These are phyloP conservation scores for Lanmaoa pseudosensibilis DNA, from an alignment of 768 basidiomycete genomes.

Conservation along the genomic window DNA sequence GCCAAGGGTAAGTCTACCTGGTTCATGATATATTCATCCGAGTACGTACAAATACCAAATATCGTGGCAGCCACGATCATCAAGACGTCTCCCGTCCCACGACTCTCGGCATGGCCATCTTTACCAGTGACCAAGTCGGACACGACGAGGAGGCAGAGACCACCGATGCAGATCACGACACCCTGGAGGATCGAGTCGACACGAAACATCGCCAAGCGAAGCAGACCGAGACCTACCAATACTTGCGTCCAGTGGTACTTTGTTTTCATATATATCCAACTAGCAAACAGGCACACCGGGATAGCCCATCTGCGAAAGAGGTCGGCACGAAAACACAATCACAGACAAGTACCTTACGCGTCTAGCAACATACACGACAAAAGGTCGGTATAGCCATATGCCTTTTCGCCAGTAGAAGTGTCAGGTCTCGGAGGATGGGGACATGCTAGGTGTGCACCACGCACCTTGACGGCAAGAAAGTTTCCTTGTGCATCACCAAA, in stretches of 20 bases:
- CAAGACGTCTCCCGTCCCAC: slow-evolving; percentile 76
- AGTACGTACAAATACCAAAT: slow-evolving; percentile 74
- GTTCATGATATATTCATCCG: neutral
- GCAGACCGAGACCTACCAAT: slow-evolving; percentile 42
- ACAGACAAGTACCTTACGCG: slow-evolving; percentile 47
- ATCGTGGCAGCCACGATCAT: slow-evolving; percentile 85
- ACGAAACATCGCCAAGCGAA: neutral
- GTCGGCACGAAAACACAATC: neutral
- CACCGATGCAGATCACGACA: slow-evolving; percentile 65
- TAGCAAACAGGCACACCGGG: slow-evolving; percentile 78
- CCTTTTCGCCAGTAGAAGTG: slow-evolving; percentile 36
- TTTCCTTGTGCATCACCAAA: slow-evolving; percentile 83
- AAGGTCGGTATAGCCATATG: slow-evolving; percentile 81
- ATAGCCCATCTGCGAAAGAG: slow-evolving; percentile 69
- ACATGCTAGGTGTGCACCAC: neutral
- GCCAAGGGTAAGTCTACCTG: slow-evolving; percentile 1
- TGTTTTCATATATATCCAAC: slow-evolving; percentile 77
- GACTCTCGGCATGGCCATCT: slow-evolving; percentile 59
- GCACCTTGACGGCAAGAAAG: slow-evolving; percentile 76
- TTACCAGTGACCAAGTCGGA: slow-evolving; percentile 78
- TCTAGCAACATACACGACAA: slow-evolving; percentile 91
- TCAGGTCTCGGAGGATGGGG: neutral
- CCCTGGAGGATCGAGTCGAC: slow-evolving; percentile 44
- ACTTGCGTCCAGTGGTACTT: slow-evolving; percentile 84
- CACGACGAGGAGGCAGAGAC: slow-evolving; percentile 74